Conservation (phyloP, 163 green algal genomes). For the Coccomyxa subellipsoidea region DNA sequence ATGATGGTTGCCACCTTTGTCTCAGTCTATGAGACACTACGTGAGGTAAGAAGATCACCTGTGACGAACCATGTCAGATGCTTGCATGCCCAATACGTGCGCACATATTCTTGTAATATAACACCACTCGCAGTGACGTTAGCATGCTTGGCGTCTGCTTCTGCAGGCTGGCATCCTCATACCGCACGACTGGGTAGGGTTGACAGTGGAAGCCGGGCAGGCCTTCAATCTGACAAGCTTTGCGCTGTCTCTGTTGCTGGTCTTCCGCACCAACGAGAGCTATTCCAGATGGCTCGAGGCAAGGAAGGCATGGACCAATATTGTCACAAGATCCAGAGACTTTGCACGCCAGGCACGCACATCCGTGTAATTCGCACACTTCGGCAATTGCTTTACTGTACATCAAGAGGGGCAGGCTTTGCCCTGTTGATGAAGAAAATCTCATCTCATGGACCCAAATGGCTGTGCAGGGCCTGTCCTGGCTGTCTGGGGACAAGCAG, state of each 20-base stretch:
- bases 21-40: slow-evolving; percentile 44
- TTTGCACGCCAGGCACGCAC: slow-evolving; percentile 61
- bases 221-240: slow-evolving; percentile 68
- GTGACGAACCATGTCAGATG: background rate
- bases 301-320: slow-evolving; percentile 70
- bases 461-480: slow-evolving; percentile 22
- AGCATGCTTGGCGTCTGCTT: no score
- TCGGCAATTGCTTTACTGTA: background rate
- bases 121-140: no score
- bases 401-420: no score
- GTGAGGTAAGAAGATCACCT: slow-evolving; percentile 18
- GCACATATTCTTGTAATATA: no score
- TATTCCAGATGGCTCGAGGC: slow-evolving; percentile 80
- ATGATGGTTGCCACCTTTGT: slow-evolving; percentile 30
- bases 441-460: no score
- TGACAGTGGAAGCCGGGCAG: slow-evolving; percentile 43
- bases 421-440: no score
- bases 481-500: background rate
- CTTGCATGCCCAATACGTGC: no score
- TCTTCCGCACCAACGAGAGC: slow-evolving; percentile 36
- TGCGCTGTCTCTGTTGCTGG: slow-evolving; percentile 73
- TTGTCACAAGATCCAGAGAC: slow-evolving; percentile 75
- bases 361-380: background rate
- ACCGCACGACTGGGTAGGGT: slow-evolving; percentile 23
- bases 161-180: slow-evolving; percentile 22